Evolutionary conservation across 2,329 filamentous ascomycete genomes (phyloP).

Genomic region (Aspergillus fijiensis): DNA sequence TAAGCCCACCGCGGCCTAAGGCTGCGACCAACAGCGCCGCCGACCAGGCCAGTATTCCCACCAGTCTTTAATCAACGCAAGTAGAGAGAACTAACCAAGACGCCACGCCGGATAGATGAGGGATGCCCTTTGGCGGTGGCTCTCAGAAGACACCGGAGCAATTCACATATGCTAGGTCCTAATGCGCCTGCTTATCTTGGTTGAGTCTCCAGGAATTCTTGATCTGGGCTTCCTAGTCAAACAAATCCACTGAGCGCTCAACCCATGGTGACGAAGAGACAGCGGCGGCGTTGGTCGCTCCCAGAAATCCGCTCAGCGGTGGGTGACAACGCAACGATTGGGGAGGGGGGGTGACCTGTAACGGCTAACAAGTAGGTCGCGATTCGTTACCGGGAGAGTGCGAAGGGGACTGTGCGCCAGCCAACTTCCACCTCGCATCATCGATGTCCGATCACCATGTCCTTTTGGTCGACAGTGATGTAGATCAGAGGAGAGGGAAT

Average conservation of each 20-base stretch:
- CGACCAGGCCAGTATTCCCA: background rate
- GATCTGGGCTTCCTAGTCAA: too few species aligned
- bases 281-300: constrained; percentile 18
- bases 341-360: constrained; percentile 11
- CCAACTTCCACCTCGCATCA: constrained; percentile 10
- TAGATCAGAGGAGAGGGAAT: constrained; percentile 1
- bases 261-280: background rate
- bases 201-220: background rate
- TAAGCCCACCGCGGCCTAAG: background rate
- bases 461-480: background rate
- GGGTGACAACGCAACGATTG: constrained; percentile 18
- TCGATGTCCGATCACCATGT: background rate
- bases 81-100: background rate
- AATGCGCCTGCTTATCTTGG: background rate
- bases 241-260: background rate
- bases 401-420: constrained; percentile 23
- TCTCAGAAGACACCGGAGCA: background rate
- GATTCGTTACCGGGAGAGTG: constrained; percentile 13
- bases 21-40: background rate
- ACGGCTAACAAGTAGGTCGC: constrained; percentile 14
- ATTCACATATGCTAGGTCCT: background rate
- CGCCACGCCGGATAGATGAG: background rate
- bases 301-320: constrained; percentile 13
- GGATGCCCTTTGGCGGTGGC: background rate
- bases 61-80: background rate